A percentile compares a stretch with the other conserved stretches of the same genome.
Evolutionary conservation across 2,329 filamentous ascomycete species (phyloP).

Genomic region (Cercospora sp.): DNA sequence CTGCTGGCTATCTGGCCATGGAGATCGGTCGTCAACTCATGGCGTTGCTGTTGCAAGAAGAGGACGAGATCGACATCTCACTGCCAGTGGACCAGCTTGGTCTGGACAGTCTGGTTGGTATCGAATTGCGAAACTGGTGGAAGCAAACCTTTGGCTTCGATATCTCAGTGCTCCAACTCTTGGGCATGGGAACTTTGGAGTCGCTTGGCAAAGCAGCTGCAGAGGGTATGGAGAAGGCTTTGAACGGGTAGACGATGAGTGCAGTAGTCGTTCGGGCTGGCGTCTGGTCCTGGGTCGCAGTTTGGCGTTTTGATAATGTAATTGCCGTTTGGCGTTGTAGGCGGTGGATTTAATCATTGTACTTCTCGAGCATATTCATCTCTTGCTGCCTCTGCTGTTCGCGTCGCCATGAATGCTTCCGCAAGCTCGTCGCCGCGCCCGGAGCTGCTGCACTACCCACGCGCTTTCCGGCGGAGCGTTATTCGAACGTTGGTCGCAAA

Average conservation of each 20-base stretch:
- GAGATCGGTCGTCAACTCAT: background rate
- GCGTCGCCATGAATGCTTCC: background rate
- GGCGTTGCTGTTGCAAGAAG: background rate
- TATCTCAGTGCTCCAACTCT: constrained; percentile 5
- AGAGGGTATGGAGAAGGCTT: background rate
- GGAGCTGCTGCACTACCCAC: too few species aligned
- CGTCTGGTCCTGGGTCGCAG: background rate
- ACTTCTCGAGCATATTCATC: background rate
- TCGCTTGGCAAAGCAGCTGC: constrained; percentile 2
- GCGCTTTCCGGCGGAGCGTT: too few species aligned
- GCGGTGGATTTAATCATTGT: background rate
- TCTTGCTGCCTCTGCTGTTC: background rate
- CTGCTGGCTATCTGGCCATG: background rate
- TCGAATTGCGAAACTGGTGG: constrained; percentile 5
- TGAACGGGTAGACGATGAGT: background rate
- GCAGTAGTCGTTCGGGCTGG: background rate
- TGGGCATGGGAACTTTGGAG: constrained; percentile 11
- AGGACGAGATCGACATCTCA: background rate
- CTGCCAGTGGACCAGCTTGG: background rate
- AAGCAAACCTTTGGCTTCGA: constrained; percentile 5
- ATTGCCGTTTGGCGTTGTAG: background rate
- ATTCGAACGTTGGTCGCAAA: too few species aligned
- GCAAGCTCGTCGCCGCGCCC: too few species aligned
- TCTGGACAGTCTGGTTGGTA: background rate
- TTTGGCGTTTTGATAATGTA: background rate